Percentiles rank a stretch among this genome's conserved stretches.
These are phyloP conservation scores for Lipomyces orientalis DNA, from an alignment of 805 yeast species.

Conservation along the genomic window DNA sequence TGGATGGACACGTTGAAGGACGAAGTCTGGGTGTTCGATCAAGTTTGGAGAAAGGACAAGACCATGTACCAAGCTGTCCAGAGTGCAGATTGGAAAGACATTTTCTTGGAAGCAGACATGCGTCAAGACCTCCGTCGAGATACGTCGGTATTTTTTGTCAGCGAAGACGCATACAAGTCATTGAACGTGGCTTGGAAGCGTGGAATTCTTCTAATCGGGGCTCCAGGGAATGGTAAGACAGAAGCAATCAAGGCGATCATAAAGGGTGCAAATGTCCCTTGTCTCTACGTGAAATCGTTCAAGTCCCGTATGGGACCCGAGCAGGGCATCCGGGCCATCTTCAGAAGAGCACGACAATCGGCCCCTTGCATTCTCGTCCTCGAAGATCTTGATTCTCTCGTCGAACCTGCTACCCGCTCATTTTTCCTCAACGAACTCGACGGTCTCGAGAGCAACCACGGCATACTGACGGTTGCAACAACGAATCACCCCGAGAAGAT, in stretches of 20 bases:
- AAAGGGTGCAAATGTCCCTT: not conserved
- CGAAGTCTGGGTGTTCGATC: conserved; percentile 9
- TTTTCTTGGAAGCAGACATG: conserved; percentile 5
- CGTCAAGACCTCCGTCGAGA: conserved; percentile 1
- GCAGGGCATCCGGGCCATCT: not conserved
- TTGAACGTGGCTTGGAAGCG: conserved; percentile 10
- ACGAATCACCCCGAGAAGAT: conserved; percentile 5
- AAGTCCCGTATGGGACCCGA: not conserved
- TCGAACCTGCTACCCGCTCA: not conserved
- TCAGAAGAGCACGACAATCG: not conserved
- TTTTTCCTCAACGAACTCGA: conserved; percentile 6
- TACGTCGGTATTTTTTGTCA: conserved; percentile 6
- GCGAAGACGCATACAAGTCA: conserved; percentile 1
- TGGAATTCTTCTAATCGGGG: not conserved
- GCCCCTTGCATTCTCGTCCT: conserved; percentile 8
- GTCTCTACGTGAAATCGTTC: conserved; percentile 9
- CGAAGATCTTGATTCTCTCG: conserved; percentile 5
- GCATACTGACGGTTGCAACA: conserved; percentile 2
- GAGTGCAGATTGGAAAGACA: not conserved
- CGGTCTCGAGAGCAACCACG: conserved; percentile 9
- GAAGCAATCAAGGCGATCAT: conserved; percentile 10
- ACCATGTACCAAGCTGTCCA: not conserved
- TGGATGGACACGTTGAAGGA: conserved; percentile 6
- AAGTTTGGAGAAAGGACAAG: conserved; percentile 8
- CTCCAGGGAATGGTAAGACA: conserved; percentile 5